Evolutionary conservation across 805 yeast species (phyloP).

Genomic region (Teunomyces tritomae): DNA sequence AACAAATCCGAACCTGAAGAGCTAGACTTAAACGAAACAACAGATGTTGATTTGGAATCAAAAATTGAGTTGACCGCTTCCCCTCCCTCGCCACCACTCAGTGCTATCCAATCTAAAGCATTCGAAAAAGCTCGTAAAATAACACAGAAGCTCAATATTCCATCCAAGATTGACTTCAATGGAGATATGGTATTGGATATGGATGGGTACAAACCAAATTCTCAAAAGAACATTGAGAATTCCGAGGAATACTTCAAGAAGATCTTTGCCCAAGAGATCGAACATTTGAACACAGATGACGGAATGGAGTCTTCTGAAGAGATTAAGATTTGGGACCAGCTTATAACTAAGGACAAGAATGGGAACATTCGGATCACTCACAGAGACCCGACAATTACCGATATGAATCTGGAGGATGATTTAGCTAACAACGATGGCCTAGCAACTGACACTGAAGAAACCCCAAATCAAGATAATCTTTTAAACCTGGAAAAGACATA

Average conservation of each 20-base stretch:
- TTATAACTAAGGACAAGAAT: conserved; percentile 52
- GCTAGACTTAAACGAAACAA: conserved; percentile 27
- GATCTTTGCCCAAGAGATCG: conserved; percentile 71
- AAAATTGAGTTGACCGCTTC: conserved; percentile 22
- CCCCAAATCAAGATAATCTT: neutral
- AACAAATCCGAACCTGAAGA: conserved; percentile 27
- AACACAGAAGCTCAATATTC: conserved; percentile 74
- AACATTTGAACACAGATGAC: conserved; percentile 17
- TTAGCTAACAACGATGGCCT: conserved; percentile 4
- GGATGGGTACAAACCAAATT: conserved; percentile 90
- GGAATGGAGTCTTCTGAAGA: conserved; percentile 18
- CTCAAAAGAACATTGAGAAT: conserved; percentile 66
- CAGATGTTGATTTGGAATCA: conserved; percentile 22
- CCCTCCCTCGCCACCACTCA: conserved; percentile 10
- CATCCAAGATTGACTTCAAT: conserved; percentile 80
- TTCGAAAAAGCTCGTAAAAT: conserved; percentile 60
- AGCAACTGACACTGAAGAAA: conserved; percentile 11
- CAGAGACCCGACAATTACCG: conserved; percentile 9
- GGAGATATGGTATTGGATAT: conserved; percentile 91
- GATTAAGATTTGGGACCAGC: conserved; percentile 33
- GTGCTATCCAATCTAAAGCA: conserved; percentile 31
- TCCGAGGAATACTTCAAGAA: conserved; percentile 75
- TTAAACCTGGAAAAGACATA: conserved; percentile 36
- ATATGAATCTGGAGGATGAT: conserved; percentile 7
- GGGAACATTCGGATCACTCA: conserved; percentile 63